These are phyloP conservation scores for Paramecium bursaria DNA, from an alignment of 73 alveolate genomes.

Conservation along the genomic window DNA sequence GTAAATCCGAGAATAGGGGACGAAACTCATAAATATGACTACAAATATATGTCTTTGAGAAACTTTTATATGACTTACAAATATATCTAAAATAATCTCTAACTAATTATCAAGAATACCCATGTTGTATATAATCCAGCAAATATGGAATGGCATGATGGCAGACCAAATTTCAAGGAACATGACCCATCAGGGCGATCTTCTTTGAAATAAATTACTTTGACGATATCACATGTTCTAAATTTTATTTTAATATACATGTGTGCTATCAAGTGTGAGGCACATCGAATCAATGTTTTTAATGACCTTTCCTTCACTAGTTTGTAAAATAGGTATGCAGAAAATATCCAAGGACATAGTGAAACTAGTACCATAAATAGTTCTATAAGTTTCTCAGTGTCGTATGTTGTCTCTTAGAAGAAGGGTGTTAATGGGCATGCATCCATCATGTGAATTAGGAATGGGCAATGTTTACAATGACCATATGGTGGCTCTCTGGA, in stretches of 20 bases:
- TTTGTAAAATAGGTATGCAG: neutral
- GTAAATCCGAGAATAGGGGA: conserved; percentile 41
- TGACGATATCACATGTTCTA: conserved; percentile 56
- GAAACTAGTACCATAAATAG: conserved; percentile 40
- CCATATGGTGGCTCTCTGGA: conserved; percentile 46
- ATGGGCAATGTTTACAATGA: conserved; percentile 39
- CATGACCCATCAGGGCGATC: conserved; percentile 63
- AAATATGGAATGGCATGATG: conserved; percentile 57
- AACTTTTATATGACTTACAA: conserved; percentile 27
- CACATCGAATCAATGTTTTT: conserved; percentile 17
- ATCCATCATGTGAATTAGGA: conserved; percentile 16
- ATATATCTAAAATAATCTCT: conserved; percentile 4
- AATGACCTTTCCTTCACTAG: neutral
- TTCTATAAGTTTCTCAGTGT: neutral
- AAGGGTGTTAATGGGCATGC: conserved; percentile 50
- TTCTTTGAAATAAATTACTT: conserved; percentile 48
- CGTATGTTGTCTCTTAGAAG: neutral
- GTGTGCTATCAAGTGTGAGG: conserved; percentile 35
- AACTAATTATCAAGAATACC: neutral
- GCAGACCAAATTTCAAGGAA: conserved; percentile 49
- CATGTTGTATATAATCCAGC: conserved; percentile 55
- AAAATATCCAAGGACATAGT: conserved; percentile 20
- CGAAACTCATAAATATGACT: conserved; percentile 19
- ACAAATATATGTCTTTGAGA: conserved; percentile 6
- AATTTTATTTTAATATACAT: conserved; percentile 8